Percentiles rank a stretch among this genome's conserved stretches.
Evolutionary conservation across 2,329 filamentous ascomycete genomes (phyloP).

Genomic region (Aureobasidium sp.): DNA sequence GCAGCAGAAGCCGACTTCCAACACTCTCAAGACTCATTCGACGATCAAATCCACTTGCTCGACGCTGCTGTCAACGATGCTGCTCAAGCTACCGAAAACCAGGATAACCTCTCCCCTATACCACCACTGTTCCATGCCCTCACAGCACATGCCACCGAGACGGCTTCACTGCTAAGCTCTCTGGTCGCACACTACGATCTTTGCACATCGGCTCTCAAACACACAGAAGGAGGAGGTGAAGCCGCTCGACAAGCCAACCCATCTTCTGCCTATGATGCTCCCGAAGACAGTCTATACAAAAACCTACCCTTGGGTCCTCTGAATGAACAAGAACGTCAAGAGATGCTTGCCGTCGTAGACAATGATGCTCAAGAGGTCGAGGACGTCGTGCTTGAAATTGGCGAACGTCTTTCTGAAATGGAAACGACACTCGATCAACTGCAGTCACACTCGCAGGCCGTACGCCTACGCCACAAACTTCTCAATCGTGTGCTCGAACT

Average conservation of each 20-base stretch:
- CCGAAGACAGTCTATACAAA: conserved; percentile 58
- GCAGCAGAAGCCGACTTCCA: conserved; percentile 55
- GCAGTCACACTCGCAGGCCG: conserved; percentile 53
- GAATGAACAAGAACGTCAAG: conserved; percentile 65
- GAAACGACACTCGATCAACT: conserved; percentile 62
- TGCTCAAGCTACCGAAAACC: conserved; percentile 28
- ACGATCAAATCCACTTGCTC: conserved; percentile 34
- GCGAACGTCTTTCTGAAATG: conserved; percentile 69
- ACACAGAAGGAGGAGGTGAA: conserved; percentile 61
- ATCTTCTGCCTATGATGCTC: conserved; percentile 41
- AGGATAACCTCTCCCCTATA: conserved; percentile 31
- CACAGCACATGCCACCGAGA: conserved; percentile 68
- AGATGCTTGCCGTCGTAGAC: conserved; percentile 75
- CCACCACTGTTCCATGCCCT: conserved; percentile 47
- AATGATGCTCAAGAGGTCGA: conserved; percentile 61
- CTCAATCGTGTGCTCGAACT: conserved; percentile 58
- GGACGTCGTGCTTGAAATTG: conserved; percentile 60
- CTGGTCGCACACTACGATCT: conserved; percentile 86
- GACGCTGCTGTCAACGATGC: conserved; percentile 16
- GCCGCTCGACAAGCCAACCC: conserved; percentile 34
- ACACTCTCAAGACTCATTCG: conserved; percentile 57
- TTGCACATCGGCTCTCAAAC: conserved; percentile 83
- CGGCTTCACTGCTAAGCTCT: conserved; percentile 73
- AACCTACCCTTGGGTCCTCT: conserved; percentile 51
- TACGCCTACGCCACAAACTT: conserved; percentile 49